Conservation (phyloP, 306 rosid species). For the Arachis hypogaea region DNA sequence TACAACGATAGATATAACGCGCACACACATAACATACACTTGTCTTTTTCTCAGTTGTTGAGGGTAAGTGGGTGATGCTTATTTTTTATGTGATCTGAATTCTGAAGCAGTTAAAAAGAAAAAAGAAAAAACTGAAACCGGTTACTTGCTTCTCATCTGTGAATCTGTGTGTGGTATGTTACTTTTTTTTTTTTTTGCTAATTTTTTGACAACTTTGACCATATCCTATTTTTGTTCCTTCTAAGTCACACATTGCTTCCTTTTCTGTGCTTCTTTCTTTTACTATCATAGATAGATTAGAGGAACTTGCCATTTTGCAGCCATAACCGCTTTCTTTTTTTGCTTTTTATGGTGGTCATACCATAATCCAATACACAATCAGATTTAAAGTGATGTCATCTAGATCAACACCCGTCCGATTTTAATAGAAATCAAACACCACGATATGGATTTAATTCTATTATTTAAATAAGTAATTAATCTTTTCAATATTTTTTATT, state of each 20-base stretch:
- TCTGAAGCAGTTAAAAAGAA: constrained; percentile 5
- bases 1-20: not conserved
- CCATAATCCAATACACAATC: too few relatives aligned
- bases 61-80: constrained; percentile 31
- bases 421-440: too few relatives aligned
- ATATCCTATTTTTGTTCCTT: not conserved
- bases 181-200: not conserved
- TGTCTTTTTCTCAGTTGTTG: constrained; percentile 18
- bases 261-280: not conserved
- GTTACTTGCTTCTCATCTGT: too few relatives aligned
- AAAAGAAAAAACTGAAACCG: too few relatives aligned
- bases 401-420: too few relatives aligned
- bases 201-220: constrained; percentile 39
- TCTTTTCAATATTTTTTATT: too few relatives aligned
- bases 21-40: constrained; percentile 12
- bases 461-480: too few relatives aligned
- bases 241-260: too few relatives aligned
- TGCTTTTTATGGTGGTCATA: too few relatives aligned
- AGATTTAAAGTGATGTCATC: too few relatives aligned
- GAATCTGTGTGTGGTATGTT: too few relatives aligned
- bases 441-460: too few relatives aligned
- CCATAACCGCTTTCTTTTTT: not conserved
- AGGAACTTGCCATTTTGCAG: constrained; percentile 4
- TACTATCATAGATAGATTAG: not conserved
- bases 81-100: not conserved